Evolutionary conservation across 129 eudicot species (phyloP).

Genomic region (Arctium lappa): DNA sequence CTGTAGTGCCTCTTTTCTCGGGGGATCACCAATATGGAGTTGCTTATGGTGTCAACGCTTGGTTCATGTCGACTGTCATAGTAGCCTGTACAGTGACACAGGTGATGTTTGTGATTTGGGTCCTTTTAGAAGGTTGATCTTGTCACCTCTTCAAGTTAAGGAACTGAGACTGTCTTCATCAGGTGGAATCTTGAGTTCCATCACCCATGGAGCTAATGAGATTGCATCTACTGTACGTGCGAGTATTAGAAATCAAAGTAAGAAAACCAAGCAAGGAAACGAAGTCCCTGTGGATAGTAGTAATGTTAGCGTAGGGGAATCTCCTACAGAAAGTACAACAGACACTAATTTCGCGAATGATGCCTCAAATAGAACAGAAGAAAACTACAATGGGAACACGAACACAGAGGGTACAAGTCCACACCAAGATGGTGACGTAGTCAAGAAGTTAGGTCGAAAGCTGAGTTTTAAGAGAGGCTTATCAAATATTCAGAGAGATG

Average conservation of each 20-base stretch:
- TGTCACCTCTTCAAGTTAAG: constrained; percentile 84
- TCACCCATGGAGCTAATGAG: constrained; percentile 97
- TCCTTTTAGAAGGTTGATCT: constrained; percentile 72
- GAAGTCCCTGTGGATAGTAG: constrained; percentile 47
- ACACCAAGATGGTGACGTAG: constrained; percentile 33
- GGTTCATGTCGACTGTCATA: constrained; percentile 96
- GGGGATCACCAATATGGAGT: constrained; percentile 98
- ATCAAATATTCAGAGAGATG: constrained; percentile 69
- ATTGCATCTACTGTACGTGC: constrained; percentile 98
- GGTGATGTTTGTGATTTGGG: constrained; percentile 98
- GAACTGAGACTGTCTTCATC: constrained; percentile 56
- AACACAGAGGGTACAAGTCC: constrained; percentile 42
- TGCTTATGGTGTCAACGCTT: constrained; percentile 95
- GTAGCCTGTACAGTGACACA: constrained; percentile 70
- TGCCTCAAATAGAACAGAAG: constrained; percentile 44
- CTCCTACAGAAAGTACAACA: constrained; percentile 46
- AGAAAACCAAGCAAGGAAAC: constrained; percentile 58
- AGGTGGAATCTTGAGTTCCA: constrained; percentile 82
- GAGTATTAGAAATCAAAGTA: constrained; percentile 82
- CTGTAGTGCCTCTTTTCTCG: constrained; percentile 84
- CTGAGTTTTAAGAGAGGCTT: constrained; percentile 59
- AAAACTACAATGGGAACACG: constrained; percentile 38
- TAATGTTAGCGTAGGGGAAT: constrained; percentile 43
- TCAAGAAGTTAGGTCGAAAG: constrained; percentile 43
- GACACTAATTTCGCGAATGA: constrained; percentile 38